Conservation (phyloP, 2,329 filamentous ascomycete species). For the Kalaharituber pfeilii region DNA sequence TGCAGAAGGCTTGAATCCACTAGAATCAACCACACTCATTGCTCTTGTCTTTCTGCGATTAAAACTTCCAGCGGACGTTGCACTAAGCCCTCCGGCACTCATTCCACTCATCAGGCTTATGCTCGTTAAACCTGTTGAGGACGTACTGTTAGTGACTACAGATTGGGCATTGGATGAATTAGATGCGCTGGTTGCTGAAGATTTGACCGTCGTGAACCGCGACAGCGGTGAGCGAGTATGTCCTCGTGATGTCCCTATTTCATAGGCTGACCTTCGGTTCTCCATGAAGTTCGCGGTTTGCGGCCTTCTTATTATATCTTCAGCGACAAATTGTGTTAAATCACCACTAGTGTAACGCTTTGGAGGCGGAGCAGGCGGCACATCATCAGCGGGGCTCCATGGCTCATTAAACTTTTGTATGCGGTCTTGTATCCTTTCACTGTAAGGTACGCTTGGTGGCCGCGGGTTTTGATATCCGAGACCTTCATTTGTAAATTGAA, state of each 20-base stretch:
- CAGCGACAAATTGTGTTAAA: conserved; percentile 30
- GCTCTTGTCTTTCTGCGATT: conserved; percentile 59
- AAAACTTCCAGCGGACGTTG: conserved; percentile 86
- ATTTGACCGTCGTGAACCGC: conserved; percentile 15
- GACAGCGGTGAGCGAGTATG: conserved; percentile 16
- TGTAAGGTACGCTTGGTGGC: conserved; percentile 64
- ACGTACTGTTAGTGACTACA: conserved; percentile 33
- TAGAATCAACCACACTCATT: conserved; percentile 39
- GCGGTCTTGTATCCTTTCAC: conserved; percentile 77
- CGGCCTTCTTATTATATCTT: conserved; percentile 13
- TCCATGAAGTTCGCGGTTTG: conserved; percentile 21
- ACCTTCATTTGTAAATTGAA: no score
- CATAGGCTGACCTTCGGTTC: conserved; percentile 27
- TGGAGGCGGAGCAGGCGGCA: conserved; percentile 45
- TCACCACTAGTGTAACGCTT: conserved; percentile 33
- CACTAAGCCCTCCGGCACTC: conserved; percentile 79
- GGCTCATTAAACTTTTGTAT: conserved; percentile 49
- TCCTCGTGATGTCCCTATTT: conserved; percentile 10
- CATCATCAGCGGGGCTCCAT: conserved; percentile 33
- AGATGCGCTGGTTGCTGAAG: conserved; percentile 10
- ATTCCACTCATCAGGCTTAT: conserved; percentile 85
- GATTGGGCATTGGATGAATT: background rate
- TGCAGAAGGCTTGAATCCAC: conserved; percentile 2
- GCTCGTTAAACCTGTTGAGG: conserved; percentile 57
- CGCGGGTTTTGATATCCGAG: conserved; percentile 26